Conservation (phyloP, 2,329 filamentous ascomycete species). For the Coniochaeta sp. region DNA sequence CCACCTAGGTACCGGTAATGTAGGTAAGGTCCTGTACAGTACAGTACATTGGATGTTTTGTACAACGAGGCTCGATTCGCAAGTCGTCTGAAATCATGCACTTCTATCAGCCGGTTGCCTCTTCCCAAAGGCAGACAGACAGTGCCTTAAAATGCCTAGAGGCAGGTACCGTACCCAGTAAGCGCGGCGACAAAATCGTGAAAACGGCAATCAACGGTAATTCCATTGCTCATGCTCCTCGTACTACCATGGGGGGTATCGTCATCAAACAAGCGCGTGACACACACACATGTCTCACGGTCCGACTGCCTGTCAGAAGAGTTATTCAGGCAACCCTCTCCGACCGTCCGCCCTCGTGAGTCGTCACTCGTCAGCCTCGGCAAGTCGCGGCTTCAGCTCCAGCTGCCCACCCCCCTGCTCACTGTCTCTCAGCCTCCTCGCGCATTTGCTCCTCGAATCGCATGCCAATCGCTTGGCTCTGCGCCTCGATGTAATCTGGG, state of each 20-base stretch:
- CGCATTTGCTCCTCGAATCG: constrained; percentile 63
- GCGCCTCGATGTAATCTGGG: constrained; percentile 86
- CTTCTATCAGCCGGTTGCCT: too few species aligned
- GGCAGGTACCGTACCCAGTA: too few species aligned
- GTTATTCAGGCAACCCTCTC: background rate
- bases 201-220: background rate
- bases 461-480: constrained; percentile 58
- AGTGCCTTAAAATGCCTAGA: background rate
- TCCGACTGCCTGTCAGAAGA: background rate
- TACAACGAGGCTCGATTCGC: too few species aligned
- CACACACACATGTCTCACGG: background rate
- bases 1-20: too few species aligned
- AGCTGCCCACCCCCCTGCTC: constrained; percentile 7
- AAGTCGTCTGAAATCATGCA: too few species aligned
- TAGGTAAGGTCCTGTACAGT: too few species aligned
- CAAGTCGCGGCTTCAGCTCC: background rate
- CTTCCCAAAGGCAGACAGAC: background rate
- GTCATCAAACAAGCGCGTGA: background rate
- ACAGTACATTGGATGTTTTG: too few species aligned
- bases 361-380: background rate
- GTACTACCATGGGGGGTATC: background rate
- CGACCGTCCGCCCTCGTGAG: background rate
- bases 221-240: background rate
- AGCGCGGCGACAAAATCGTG: background rate
- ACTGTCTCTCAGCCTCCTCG: constrained; percentile 60